phyloP scores from a whole-genome alignment of 2,329 filamentous ascomycete genomes.

The Ophiostoma sp. region DNA sequence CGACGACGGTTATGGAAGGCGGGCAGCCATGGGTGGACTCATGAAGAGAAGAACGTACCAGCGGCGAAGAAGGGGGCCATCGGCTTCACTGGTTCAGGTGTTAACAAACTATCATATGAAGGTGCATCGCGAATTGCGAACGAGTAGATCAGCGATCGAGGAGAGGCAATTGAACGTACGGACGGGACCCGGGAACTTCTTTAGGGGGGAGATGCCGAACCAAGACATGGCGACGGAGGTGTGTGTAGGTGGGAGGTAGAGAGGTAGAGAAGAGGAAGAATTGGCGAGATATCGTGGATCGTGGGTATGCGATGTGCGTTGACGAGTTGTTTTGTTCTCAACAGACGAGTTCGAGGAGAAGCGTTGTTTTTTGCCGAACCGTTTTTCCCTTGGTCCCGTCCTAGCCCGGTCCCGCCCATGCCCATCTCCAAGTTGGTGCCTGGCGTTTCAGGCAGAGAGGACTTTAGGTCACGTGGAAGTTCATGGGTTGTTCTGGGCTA shows the following conservation, averaged over 20 bases:
- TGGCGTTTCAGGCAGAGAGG: constrained; percentile 17
- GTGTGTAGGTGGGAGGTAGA: background rate
- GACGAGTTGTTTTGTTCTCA: constrained; percentile 20
- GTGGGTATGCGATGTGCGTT: background rate
- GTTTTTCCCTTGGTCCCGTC: constrained; percentile 25
- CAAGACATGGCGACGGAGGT: constrained; percentile 66
- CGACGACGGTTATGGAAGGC: background rate
- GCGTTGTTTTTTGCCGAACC: constrained; percentile 23
- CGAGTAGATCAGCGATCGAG: background rate
- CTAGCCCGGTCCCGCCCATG: constrained; percentile 19
- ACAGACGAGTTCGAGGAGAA: background rate
- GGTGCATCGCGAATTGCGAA: background rate
- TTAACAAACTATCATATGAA: constrained; percentile 9
- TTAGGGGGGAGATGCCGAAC: constrained; percentile 64
- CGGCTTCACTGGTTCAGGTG: constrained; percentile 67
- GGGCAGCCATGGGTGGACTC: background rate
- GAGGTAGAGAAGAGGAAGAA: constrained; percentile 34
- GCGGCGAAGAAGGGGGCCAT: constrained; percentile 93
- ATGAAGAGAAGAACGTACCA: constrained; percentile 61
- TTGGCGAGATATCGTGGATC: constrained; percentile 26
- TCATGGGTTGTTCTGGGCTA: background rate
- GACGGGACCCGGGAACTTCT: constrained; percentile 79
- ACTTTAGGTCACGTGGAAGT: background rate
- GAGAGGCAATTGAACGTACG: constrained; percentile 60
- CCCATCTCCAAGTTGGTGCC: constrained; percentile 9